Evolutionary conservation across 2,329 filamentous ascomycete species (phyloP), one percentile per base, ranked within the genome.

Genomic region (Dothistroma septosporum): DNA sequence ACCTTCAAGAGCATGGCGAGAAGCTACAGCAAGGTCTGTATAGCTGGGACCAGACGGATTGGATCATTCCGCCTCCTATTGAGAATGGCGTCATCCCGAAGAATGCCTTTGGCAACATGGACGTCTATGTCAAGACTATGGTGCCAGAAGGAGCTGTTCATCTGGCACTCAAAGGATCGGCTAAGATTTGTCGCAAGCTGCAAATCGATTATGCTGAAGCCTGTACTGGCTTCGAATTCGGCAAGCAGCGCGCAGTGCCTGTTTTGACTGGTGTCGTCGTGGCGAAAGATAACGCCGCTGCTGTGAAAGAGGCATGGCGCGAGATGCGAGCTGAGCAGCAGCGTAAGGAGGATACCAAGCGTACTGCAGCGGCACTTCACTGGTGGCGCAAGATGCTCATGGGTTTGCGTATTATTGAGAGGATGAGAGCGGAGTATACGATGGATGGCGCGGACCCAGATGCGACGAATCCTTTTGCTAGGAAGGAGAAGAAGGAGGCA

Each of bases 221-320:
- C 0, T 94, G 96, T 2, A 92, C 92, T 0, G 94, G 91, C 1
- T 99, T 99, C 73, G 94, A 99, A 72, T 99, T 97, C 73, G 93
- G 93, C 0, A 88, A 94, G 68, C 89, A 94, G 62, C 92, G 94
- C 82, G 94, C 94, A 5, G 91, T 97, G 0, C 94, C 94, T 0
- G 86, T 97, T 0, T 89, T 97, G 31, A 88, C 90, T 57, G 94
- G 93, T 0, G 91, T 97, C 0, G 92, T 99, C 0, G 84, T 97
- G 1, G 91, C 93, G 0, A 84, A 86, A 64, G 92, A 96, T 75
- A 83, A 96, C 66, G 85, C 90, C 62, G 85, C 87, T 16, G 73
- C 83, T 35, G 83, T 97, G 0, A 85, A 90, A 72, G 88, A 91
- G 70, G 89, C 92, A 64, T 89, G 95, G 78, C 83, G 86, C 44